Conservation (phyloP, 495 filamentous ascomycete genomes). For the Aeminium ludgeri region DNA sequence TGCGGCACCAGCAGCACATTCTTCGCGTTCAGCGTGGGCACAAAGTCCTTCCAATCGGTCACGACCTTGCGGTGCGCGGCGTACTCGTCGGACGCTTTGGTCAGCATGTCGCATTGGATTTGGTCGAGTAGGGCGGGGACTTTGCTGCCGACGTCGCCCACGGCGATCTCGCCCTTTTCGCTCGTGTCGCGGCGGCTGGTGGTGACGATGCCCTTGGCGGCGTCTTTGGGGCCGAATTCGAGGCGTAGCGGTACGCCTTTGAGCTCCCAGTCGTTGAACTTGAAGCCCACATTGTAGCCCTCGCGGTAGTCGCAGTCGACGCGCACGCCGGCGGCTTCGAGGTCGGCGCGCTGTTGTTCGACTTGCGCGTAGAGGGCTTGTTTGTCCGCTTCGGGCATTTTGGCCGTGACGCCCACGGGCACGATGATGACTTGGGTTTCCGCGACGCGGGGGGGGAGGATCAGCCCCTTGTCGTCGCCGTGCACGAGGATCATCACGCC, state of each 20-base stretch:
- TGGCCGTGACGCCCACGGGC: conserved; percentile 85
- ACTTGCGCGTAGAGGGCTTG: conserved; percentile 53
- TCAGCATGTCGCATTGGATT: conserved; percentile 76
- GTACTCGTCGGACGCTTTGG: conserved; percentile 62
- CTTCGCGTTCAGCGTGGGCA: conserved; percentile 74
- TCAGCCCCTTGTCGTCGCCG: conserved; percentile 82
- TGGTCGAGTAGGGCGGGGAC: conserved; percentile 69
- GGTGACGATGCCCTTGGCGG: conserved; percentile 61
- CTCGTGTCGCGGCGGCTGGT: conserved; percentile 70
- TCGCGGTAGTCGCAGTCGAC: conserved; percentile 61
- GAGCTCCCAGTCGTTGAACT: conserved; percentile 96
- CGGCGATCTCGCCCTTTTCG: conserved; percentile 59
- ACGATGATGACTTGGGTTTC: conserved; percentile 72
- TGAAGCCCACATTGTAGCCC: conserved; percentile 81
- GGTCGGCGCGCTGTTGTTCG: conserved; percentile 41
- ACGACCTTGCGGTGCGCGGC: conserved; percentile 60
- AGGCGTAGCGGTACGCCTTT: conserved; percentile 85
- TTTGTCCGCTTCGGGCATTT: conserved; percentile 60
- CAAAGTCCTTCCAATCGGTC: conserved; percentile 76
- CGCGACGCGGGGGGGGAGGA: conserved; percentile 81
- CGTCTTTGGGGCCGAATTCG: conserved; percentile 90
- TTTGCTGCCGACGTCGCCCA: conserved; percentile 49
- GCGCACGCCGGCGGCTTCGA: conserved; percentile 28
- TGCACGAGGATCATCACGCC: conserved; percentile 98
- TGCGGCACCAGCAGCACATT: conserved; percentile 79